Base-by-base conservation (phyloP, 495 filamentous ascomycete species). In the Xylaria bambusicola region DNA sequence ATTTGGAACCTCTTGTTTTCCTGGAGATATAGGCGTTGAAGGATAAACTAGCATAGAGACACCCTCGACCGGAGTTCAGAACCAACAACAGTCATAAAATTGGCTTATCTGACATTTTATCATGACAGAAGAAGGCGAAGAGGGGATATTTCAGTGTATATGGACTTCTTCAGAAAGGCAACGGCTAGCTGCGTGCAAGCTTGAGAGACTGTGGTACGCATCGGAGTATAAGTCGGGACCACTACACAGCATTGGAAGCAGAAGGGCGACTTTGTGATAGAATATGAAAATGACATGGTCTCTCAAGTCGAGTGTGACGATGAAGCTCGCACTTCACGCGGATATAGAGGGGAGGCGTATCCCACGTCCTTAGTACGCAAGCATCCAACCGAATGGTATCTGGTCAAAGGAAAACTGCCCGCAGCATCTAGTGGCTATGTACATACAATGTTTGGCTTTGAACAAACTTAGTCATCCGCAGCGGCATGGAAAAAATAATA, bases 1-100 rank as follows among this genome's bases (percentile, higher is more conserved):
- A 64, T 65, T 61, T 60, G 58, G 26, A 40, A 54, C 63, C 61
- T 62, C 62, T 69, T 67, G 66, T 67, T 69, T 67, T 65, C 56
- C 58, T 29, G 65, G 67, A 56, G 35, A 49, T 58, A 55, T 31
- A 46, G 68, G 66, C 68, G 66, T 71, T 68, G 53, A 65, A 65
- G 68, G 66, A 71, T 68, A 68, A 71, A 66, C 56, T 59, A 66
- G 66, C 63, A 71, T 71, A 71, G 68, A 71, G 52, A 64, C 61
- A 62, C 63, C 64, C 62, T 63, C 66, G 63, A 66, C 61, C 66
- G 68, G 68, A 64, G 68, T 71, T 68, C 59, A 60, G 57, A 66
- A 63, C 48, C 52, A n/a, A 50, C 62, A 68, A 58, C 52, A 58
- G 58, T 62, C 60, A 64, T 68, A 41, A 52, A n/a, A 54, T 64